Evolutionary conservation across 2,329 filamentous ascomycete species (phyloP).

Genomic region (Rhynchosporium graminicola): DNA sequence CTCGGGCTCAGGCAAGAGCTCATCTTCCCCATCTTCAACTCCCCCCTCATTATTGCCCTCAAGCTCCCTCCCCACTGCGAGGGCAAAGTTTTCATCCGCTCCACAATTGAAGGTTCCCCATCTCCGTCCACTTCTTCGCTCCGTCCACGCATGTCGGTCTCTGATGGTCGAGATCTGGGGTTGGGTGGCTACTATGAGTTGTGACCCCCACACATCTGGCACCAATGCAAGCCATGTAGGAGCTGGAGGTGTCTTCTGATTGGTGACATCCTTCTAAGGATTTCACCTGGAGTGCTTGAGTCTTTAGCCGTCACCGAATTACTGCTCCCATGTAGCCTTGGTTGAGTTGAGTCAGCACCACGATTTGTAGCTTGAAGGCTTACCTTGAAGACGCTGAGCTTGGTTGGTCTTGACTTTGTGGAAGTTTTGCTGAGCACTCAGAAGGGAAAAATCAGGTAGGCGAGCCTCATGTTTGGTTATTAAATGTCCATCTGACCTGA

Average conservation of each 20-base stretch:
- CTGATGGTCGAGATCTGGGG: slow-evolving; percentile 9
- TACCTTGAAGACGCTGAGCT: slow-evolving; percentile 3
- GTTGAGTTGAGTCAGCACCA: not conserved
- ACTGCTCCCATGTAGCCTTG: not conserved
- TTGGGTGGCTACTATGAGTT: not conserved
- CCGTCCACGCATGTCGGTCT: slow-evolving; percentile 2
- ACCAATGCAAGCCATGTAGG: not conserved
- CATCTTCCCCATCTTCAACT: slow-evolving; percentile 3
- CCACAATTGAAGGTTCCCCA: slow-evolving; percentile 16
- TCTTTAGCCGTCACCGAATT: slow-evolving; percentile 12
- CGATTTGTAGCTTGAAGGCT: not conserved
- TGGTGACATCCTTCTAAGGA: no score
- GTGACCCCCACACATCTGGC: not conserved
- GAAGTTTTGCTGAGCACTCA: slow-evolving; percentile 9
- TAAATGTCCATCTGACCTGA: not conserved
- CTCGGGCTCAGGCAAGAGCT: not conserved
- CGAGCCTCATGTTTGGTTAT: not conserved
- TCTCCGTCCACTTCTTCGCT: not conserved
- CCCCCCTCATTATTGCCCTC: not conserved
- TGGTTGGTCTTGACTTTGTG: slow-evolving; percentile 5
- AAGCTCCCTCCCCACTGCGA: slow-evolving; percentile 12
- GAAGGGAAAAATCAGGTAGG: not conserved
- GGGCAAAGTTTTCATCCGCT: slow-evolving; percentile 26
- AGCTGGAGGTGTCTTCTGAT: no score
- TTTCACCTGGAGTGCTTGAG: not conserved